A percentile compares a stretch with the other conserved stretches of the same genome.
phyloP scores from a whole-genome alignment of 805 yeast genomes.

The Candida ulmi region DNA sequence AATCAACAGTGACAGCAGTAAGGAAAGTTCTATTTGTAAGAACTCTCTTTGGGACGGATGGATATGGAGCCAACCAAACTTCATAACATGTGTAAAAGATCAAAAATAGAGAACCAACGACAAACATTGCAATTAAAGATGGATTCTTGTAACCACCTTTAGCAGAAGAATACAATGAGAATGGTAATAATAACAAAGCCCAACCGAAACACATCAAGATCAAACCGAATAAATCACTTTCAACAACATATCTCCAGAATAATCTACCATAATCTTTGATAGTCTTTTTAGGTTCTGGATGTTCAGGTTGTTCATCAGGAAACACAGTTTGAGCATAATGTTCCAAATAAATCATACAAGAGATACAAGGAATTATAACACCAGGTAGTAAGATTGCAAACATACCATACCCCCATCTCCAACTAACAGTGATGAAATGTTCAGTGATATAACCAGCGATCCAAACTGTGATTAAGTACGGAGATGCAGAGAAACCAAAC shows the following conservation, averaged over 20 bases:
- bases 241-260: constrained; percentile 19
- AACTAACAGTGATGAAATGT: constrained; percentile 28
- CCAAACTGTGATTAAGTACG: constrained; percentile 38
- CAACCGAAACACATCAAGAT: constrained; percentile 34
- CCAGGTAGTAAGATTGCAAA: constrained; percentile 42
- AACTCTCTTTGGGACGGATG: constrained; percentile 32
- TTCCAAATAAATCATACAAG: constrained; percentile 28
- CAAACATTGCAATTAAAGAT: constrained; percentile 38
- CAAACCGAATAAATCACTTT: constrained; percentile 35
- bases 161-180: constrained; percentile 29
- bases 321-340: constrained; percentile 19
- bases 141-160: constrained; percentile 31
- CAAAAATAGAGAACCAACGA: constrained; percentile 33
- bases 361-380: constrained; percentile 29
- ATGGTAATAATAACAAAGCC: constrained; percentile 33
- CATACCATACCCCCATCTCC: constrained; percentile 53
- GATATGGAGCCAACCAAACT: constrained; percentile 29
- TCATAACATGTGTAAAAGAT: constrained; percentile 32
- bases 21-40: constrained; percentile 32
- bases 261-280: background rate
- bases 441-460: constrained; percentile 34
- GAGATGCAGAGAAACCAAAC: constrained; percentile 31
- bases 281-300: background rate
- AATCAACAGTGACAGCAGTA: constrained; percentile 28
- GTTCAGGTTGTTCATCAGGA: background rate